Evolutionary conservation across 2,329 filamentous ascomycete genomes (phyloP).

Genomic region (Clarireedia sp.): DNA sequence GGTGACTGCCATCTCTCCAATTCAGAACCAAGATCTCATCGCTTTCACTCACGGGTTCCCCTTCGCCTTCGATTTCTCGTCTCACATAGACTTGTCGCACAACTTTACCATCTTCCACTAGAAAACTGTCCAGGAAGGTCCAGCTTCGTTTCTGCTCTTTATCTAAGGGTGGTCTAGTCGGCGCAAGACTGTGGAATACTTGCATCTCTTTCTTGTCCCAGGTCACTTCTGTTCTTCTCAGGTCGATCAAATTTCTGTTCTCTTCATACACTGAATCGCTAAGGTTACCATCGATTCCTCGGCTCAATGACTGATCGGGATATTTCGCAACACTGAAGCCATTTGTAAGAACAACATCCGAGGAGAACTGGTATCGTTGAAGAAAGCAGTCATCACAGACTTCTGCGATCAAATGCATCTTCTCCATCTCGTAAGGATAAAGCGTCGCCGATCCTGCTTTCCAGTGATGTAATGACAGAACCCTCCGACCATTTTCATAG

Average conservation of each 20-base stretch:
- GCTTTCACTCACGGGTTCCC: constrained; percentile 7
- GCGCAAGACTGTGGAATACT: constrained; percentile 42
- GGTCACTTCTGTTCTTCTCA: constrained; percentile 35
- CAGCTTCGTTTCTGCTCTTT: constrained; percentile 48
- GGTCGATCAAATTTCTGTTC: constrained; percentile 15
- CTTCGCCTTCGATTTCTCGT: constrained; percentile 11
- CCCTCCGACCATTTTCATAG: constrained; percentile 26
- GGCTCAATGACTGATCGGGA: constrained; percentile 4
- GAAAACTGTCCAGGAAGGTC: constrained; percentile 43
- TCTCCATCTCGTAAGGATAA: constrained; percentile 27
- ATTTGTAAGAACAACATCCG: constrained; percentile 37
- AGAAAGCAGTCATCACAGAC: constrained; percentile 35
- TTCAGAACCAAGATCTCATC: constrained; percentile 25
- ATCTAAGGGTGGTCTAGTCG: constrained; percentile 42
- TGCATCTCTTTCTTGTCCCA: constrained; percentile 35
- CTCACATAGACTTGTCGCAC: constrained; percentile 24
- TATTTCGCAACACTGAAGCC: constrained; percentile 39
- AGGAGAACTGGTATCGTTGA: constrained; percentile 37
- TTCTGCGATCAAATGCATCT: constrained; percentile 26
- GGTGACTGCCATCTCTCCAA: constrained; percentile 15
- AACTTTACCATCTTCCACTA: constrained; percentile 25
- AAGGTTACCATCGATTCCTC: background rate
- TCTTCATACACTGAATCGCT: background rate
- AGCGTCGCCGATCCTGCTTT: constrained; percentile 24
- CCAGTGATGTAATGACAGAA: constrained; percentile 28